phyloP scores from a whole-genome alignment of 2,329 filamentous ascomycete genomes.

The Cercospora zeae-maydis region DNA sequence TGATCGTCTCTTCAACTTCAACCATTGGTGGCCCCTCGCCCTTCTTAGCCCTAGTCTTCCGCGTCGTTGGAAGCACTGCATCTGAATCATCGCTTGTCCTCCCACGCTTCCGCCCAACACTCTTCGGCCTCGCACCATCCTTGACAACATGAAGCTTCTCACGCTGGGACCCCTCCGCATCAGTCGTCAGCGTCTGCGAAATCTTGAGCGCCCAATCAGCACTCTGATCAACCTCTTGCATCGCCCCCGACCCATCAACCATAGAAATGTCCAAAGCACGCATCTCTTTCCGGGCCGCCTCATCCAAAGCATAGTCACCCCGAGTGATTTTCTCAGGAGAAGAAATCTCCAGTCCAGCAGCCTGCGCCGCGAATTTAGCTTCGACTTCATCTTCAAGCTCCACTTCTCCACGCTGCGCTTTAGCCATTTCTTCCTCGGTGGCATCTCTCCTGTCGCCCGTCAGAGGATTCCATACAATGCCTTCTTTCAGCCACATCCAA shows the following conservation, averaged over 20 bases:
- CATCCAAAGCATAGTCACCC: conserved; percentile 4
- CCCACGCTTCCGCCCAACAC: neutral
- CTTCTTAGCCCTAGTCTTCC: neutral
- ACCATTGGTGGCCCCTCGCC: neutral
- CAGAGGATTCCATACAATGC: conserved; percentile 72
- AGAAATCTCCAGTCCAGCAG: conserved; percentile 19
- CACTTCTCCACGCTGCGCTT: conserved; percentile 58
- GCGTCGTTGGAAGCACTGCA: neutral
- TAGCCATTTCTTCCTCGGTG: conserved; percentile 51
- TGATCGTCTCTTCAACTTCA: neutral
- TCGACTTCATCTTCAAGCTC: conserved; percentile 35
- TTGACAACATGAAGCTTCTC: neutral
- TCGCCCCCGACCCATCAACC: neutral
- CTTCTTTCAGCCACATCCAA: conserved; percentile 90
- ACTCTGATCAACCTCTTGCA: neutral
- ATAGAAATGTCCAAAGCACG: neutral
- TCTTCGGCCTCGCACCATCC: neutral
- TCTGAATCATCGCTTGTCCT: neutral
- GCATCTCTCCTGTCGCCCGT: conserved; percentile 63
- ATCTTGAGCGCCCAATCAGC: conserved; percentile 6
- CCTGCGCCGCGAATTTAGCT: conserved; percentile 28
- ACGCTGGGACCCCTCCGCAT: neutral
- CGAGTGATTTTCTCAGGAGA: conserved; percentile 14
- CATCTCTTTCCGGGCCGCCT: neutral
- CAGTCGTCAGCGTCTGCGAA: neutral